A percentile compares a stretch with the other conserved stretches of the same genome.
These are phyloP conservation scores for Cladosporium velox DNA, from an alignment of 2,329 filamentous ascomycete species.

Conservation along the genomic window DNA sequence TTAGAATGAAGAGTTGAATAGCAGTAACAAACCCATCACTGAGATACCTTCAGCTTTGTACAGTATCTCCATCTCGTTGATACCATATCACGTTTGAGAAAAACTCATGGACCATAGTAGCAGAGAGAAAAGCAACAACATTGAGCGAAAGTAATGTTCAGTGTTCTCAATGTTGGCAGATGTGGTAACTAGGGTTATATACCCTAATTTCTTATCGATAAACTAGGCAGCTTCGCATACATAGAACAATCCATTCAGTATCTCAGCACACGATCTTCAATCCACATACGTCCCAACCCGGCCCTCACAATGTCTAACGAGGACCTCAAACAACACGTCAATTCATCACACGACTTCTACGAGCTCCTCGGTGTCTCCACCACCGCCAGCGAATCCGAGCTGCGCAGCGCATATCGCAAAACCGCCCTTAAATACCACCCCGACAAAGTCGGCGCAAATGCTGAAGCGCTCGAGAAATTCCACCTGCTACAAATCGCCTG, in stretches of 20 bases:
- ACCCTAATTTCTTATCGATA: not conserved
- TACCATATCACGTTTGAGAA: not conserved
- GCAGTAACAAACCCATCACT: no score
- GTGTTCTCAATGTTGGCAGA: not conserved
- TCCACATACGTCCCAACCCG: not conserved
- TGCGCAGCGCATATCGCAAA: constrained; percentile 81
- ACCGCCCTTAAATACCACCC: constrained; percentile 89
- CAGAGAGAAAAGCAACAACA: not conserved
- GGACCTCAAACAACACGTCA: constrained; percentile 47
- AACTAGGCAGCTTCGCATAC: not conserved
- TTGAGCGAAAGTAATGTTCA: no score
- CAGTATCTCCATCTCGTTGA: not conserved
- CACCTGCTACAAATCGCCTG: constrained; percentile 83
- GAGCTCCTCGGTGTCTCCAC: constrained; percentile 70
- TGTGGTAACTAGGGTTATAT: not conserved
- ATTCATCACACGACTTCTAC: constrained; percentile 67
- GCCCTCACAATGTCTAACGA: constrained; percentile 39
- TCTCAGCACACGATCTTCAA: not conserved
- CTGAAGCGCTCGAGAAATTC: constrained; percentile 74
- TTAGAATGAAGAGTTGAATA: no score
- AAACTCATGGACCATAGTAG: not conserved
- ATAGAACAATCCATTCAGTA: not conserved
- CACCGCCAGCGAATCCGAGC: constrained; percentile 60
- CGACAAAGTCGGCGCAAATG: constrained; percentile 74
- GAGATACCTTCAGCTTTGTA: not conserved